Conservation (phyloP, 768 basidiomycete species). For the Pleurotus giganteus region DNA sequence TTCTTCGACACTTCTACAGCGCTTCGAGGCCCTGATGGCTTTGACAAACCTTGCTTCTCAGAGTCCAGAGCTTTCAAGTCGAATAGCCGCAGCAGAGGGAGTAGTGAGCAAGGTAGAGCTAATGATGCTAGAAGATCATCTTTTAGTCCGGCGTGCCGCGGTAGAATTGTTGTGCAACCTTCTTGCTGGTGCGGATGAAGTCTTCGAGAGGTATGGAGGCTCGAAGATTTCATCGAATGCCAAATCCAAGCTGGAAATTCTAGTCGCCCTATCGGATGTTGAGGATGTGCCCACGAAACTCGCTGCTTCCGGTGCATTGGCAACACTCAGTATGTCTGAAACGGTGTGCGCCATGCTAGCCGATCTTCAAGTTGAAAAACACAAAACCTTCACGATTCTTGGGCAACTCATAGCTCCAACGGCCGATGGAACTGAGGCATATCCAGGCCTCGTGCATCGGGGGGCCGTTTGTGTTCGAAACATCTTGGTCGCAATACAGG, state of each 20-base stretch:
- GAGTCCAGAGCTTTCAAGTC: conserved; percentile 58
- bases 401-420: conserved; percentile 64
- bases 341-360: conserved; percentile 61
- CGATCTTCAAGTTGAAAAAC: conserved; percentile 61
- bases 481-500: conserved; percentile 46
- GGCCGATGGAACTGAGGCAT: conserved; percentile 25
- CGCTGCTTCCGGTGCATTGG: conserved; percentile 90
- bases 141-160: conserved; percentile 80
- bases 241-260: conserved; percentile 71
- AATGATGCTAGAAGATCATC: conserved; percentile 79
- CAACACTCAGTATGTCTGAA: conserved; percentile 67
- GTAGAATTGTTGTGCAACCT: conserved; percentile 93
- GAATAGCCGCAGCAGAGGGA: conserved; percentile 61
- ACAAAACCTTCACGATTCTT: conserved; percentile 63
- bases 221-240: conserved; percentile 32
- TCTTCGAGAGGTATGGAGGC: conserved; percentile 73
- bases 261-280: conserved; percentile 83
- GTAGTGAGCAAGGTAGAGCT: conserved; percentile 67
- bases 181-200: conserved; percentile 68
- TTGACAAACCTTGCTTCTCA: conserved; percentile 92
- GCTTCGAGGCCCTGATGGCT: conserved; percentile 94
- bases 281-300: conserved; percentile 82
- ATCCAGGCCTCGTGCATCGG: conserved; percentile 73
- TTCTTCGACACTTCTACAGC: conserved; percentile 71
- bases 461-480: conserved; percentile 76